Evolutionary conservation across 169 alveolate genomes (phyloP).

Genomic region (Perkinsus marinus): DNA sequence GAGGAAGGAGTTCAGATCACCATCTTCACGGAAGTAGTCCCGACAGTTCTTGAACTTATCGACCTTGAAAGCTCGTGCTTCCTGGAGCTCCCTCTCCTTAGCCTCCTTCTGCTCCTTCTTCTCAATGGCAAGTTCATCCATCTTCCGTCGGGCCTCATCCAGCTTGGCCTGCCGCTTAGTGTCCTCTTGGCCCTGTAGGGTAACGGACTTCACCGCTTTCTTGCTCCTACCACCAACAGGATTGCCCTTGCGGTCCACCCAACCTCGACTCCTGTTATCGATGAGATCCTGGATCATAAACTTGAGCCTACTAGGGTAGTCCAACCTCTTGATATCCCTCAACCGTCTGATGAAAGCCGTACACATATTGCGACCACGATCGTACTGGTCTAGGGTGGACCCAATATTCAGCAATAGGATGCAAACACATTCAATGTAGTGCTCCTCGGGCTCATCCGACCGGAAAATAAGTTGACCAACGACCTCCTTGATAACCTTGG

Average conservation of each 20-base stretch:
- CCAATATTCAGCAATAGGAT: constrained; percentile 18
- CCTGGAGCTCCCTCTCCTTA: not conserved
- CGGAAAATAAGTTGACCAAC: constrained; percentile 66
- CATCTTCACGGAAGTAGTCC: not conserved
- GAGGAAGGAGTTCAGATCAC: not conserved
- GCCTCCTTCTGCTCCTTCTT: not conserved
- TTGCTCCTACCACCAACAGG: not conserved
- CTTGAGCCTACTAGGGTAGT: constrained; percentile 7
- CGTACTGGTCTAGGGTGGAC: constrained; percentile 7
- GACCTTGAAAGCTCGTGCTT: not conserved
- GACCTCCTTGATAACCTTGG: constrained; percentile 62
- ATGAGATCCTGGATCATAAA: constrained; percentile 20
- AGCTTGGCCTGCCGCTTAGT: not conserved
- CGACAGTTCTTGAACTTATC: not conserved
- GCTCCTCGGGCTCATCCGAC: constrained; percentile 70
- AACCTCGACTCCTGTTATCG: not conserved
- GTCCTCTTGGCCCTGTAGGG: not conserved
- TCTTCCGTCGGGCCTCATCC: not conserved
- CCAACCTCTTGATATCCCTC: constrained; percentile 9
- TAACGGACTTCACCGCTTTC: not conserved
- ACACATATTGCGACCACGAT: not conserved
- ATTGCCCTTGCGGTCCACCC: not conserved
- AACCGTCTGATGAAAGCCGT: constrained; percentile 10
- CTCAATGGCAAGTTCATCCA: not conserved
- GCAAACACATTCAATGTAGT: constrained; percentile 65